Evolutionary conservation across 1,284 basidiomycete genomes (phyloP).

Genomic region (Peniophora sp.): DNA sequence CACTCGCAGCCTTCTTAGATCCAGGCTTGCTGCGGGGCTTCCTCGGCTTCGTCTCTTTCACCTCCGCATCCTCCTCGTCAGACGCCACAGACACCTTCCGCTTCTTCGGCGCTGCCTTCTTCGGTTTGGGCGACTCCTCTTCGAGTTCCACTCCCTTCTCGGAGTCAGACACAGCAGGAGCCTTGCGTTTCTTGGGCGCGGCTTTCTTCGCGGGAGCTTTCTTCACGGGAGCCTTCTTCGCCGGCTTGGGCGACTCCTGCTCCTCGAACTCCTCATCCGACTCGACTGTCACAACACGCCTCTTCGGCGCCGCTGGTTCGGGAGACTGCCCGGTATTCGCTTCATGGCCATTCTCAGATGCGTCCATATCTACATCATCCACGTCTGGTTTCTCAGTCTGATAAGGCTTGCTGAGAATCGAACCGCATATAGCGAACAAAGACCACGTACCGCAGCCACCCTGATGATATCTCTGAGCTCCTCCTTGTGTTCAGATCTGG

Average conservation of each 20-base stretch:
- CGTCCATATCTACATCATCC: background rate
- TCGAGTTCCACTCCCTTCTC: background rate
- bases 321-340: too few species aligned
- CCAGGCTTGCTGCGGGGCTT: background rate
- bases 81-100: background rate
- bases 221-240: background rate
- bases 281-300: too few species aligned
- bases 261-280: background rate
- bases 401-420: background rate
- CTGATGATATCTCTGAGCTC: conserved; percentile 3
- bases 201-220: background rate
- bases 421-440: background rate
- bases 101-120: background rate
- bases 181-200: background rate
- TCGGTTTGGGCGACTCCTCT: background rate
- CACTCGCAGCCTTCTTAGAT: too few species aligned
- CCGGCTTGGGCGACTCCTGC: background rate
- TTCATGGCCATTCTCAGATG: too few species aligned
- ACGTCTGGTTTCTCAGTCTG: background rate
- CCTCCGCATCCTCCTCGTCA: conserved; percentile 6
- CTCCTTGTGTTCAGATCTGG: background rate
- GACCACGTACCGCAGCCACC: conserved; percentile 10
- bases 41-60: background rate
- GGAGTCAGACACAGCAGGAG: background rate
- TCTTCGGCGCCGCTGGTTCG: too few species aligned